These are phyloP conservation scores for Chytridiales sp. DNA, from an alignment of 371 early-diverging fungal species.

Conservation along the genomic window DNA sequence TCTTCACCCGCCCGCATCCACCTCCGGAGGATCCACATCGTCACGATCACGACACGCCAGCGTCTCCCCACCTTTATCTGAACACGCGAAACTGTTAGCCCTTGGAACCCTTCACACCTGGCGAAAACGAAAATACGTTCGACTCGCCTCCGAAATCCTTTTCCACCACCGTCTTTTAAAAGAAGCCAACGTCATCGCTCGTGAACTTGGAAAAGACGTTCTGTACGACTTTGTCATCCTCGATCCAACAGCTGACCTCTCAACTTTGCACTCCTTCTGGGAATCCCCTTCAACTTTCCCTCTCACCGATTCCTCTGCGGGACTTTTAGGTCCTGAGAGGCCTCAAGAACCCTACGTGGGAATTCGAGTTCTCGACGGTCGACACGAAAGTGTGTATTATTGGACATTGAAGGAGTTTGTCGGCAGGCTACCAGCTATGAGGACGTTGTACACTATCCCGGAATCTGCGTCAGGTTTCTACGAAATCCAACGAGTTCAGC, in stretches of 20 bases:
- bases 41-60: no score
- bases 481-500: constrained; percentile 7
- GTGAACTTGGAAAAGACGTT: constrained; percentile 73
- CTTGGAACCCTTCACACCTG: no score
- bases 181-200: constrained; percentile 84
- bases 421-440: constrained; percentile 71
- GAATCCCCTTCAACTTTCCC: constrained; percentile 34
- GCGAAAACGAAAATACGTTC: no score
- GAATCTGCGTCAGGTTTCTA: constrained; percentile 57
- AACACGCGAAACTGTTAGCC: no score
- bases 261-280: constrained; percentile 62
- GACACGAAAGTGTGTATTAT: constrained; percentile 66
- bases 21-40: no score
- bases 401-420: constrained; percentile 76
- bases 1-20: no score
- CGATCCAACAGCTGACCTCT: constrained; percentile 55
- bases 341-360: constrained; percentile 10
- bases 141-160: no score
- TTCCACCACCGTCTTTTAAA: constrained; percentile 78
- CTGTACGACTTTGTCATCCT: constrained; percentile 79
- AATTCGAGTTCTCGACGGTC: constrained; percentile 39
- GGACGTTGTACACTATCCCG: constrained; percentile 69
- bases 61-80: no score
- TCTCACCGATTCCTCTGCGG: not conserved
- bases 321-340: not conserved